Evolutionary conservation across 2,329 filamentous ascomycete species (phyloP).

Genomic region (Beauveria rudraprayagi): DNA sequence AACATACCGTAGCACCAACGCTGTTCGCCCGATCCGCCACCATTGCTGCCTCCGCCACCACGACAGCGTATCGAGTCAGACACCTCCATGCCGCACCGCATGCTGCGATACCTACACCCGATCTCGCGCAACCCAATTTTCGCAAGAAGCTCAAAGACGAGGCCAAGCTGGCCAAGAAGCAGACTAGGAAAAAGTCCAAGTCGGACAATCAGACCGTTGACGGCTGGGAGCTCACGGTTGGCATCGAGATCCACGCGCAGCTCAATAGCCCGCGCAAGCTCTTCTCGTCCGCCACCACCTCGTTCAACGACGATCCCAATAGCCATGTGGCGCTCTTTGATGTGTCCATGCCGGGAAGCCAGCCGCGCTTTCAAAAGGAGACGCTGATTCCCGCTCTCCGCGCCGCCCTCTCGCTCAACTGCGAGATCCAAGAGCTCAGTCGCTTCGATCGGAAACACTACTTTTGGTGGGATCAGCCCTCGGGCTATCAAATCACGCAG

Average conservation of each 20-base stretch:
- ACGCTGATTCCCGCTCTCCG: conserved; percentile 84
- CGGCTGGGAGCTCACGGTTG: conserved; percentile 89
- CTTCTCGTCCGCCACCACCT: conserved; percentile 67
- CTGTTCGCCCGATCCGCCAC: conserved; percentile 12
- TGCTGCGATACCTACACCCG: conserved; percentile 16
- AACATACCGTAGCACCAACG: conserved; percentile 14
- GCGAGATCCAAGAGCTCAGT: conserved; percentile 67
- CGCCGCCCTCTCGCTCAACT: conserved; percentile 77
- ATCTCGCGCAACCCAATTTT: conserved; percentile 38
- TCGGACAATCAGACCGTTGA: conserved; percentile 42
- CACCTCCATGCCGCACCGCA: conserved; percentile 25
- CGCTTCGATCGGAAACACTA: conserved; percentile 96
- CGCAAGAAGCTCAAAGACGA: conserved; percentile 68
- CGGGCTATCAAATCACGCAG: conserved; percentile 96
- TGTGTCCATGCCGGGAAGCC: conserved; percentile 77
- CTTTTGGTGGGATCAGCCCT: conserved; percentile 96
- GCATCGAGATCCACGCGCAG: conserved; percentile 95
- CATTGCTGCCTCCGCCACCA: conserved; percentile 3
- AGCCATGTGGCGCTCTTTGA: conserved; percentile 86
- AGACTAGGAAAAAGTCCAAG: conserved; percentile 42
- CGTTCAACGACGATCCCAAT: conserved; percentile 65
- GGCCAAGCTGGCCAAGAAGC: conserved; percentile 61
- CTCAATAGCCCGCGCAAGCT: conserved; percentile 83
- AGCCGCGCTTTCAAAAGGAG: conserved; percentile 76
- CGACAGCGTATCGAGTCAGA: conserved; percentile 16